Percentiles rank a stretch among this genome's conserved stretches.
Conservation (phyloP, 108 stramenopile genomes). For the Asterionellopsis glacialis region DNA sequence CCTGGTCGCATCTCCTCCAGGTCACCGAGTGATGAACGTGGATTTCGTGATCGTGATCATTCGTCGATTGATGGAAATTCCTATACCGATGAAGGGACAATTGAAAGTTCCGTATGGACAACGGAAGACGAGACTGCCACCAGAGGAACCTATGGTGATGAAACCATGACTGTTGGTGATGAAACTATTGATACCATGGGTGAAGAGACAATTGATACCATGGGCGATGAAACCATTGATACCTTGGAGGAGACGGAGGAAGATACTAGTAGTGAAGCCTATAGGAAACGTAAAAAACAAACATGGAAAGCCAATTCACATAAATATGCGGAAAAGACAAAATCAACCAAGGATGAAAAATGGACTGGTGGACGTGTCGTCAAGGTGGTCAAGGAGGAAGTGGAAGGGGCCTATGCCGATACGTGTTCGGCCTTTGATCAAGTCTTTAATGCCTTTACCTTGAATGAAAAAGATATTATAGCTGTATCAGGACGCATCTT, state of each 20-base stretch:
- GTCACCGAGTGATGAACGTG: too few relatives aligned
- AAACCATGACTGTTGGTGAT: too few relatives aligned
- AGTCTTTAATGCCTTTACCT: conserved; percentile 51
- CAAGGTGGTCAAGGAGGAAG: conserved; percentile 25
- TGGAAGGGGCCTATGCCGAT: conserved; percentile 42
- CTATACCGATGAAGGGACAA: too few relatives aligned
- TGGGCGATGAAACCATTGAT: too few relatives aligned
- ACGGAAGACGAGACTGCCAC: too few relatives aligned
- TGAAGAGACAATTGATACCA: too few relatives aligned
- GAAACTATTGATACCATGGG: too few relatives aligned
- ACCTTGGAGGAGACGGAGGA: not conserved
- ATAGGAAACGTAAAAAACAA: not conserved
- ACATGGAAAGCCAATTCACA: conserved; percentile 2
- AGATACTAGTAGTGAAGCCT: not conserved
- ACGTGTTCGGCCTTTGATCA: conserved; percentile 40
- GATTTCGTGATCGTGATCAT: too few relatives aligned
- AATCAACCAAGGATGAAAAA: conserved; percentile 1
- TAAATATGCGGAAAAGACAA: not conserved
- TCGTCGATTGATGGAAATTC: too few relatives aligned
- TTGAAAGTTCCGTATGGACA: too few relatives aligned
- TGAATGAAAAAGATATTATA: conserved; percentile 48
- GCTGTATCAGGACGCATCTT: conserved; percentile 45
- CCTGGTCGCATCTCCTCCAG: too few relatives aligned
- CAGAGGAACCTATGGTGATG: too few relatives aligned
- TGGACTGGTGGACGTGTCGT: conserved; percentile 13